phyloP scores from a whole-genome alignment of 179 eudicot genomes.

The Silene vulgaris region DNA sequence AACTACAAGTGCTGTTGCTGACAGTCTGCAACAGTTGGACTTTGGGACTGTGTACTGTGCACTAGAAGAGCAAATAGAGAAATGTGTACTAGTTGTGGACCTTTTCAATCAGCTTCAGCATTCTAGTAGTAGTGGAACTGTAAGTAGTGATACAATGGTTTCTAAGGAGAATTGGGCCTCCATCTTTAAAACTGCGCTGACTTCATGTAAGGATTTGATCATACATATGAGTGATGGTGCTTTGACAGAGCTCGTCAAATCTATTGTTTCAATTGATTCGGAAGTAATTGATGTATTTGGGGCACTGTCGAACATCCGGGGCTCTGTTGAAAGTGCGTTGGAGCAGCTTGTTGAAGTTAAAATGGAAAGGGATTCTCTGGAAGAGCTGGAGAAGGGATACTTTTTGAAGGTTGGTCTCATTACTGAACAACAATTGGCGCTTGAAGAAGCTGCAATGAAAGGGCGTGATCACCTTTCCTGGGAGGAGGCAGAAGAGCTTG shows the following conservation, averaged over 20 bases:
- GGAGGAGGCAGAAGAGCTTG: slow-evolving; percentile 99
- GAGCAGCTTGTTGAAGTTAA: slow-evolving; percentile 87
- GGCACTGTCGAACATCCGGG: slow-evolving; percentile 70
- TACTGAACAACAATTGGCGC: slow-evolving; percentile 83
- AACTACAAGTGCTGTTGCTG: slow-evolving; percentile 29
- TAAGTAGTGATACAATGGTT: slow-evolving; percentile 27
- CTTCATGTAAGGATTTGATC: slow-evolving; percentile 62
- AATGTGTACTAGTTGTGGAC: slow-evolving; percentile 61
- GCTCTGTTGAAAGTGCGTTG: slow-evolving; percentile 71
- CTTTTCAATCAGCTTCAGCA: slow-evolving; percentile 57
- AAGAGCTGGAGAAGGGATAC: slow-evolving; percentile 78
- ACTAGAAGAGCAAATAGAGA: slow-evolving; percentile 77
- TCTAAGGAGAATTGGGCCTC: slow-evolving; percentile 68
- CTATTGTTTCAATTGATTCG: slow-evolving; percentile 54
- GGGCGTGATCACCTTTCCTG: slow-evolving; percentile 97
- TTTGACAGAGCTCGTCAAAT: slow-evolving; percentile 64
- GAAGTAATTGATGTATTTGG: slow-evolving; percentile 91
- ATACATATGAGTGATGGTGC: slow-evolving; percentile 59
- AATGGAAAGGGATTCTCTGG: slow-evolving; percentile 65
- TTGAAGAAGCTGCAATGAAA: slow-evolving; percentile 90
- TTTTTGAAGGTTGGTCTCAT: slow-evolving; percentile 82
- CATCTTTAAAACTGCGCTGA: slow-evolving; percentile 46
- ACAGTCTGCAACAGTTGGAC: slow-evolving; percentile 36
- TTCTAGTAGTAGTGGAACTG: slow-evolving; percentile 30
- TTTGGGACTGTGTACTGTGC: slow-evolving; percentile 44